Evolutionary conservation across 192 early-diverging fungal species (phyloP), one percentile per base, ranked within the genome.

Genomic region (Lunasporangiospora selenospora): DNA sequence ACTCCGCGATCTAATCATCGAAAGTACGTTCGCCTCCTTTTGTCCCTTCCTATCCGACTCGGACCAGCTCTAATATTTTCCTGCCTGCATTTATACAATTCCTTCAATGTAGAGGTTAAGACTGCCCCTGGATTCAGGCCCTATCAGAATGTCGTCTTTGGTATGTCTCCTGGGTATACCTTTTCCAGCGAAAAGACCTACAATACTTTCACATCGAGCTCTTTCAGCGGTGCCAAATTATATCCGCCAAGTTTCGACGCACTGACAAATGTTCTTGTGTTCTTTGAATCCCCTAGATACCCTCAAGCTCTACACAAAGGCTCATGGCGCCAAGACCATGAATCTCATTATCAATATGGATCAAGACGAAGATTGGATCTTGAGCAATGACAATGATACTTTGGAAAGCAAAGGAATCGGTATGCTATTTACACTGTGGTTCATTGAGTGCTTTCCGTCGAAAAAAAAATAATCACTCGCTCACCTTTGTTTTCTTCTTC

Each of bases 261-360:
- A n/a, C n/a, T n/a, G n/a, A n/a, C n/a, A n/a, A n/a, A n/a, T n/a
- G n/a, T n/a, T n/a, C n/a, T n/a, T n/a, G n/a, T n/a, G n/a, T n/a
- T n/a, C n/a, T n/a, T n/a, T n/a, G n/a, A n/a, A n/a, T n/a, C n/a
- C n/a, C n/a, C 44, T 53, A 90, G 90, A 93, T 66, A 89, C 90
- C 3, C 62, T 93, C 34, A 93, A 93, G 67, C 54, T 91, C 19
- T 93, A 93, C 60, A 86, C 87, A 13, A 81, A 85, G 23, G 85
- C 89, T 13, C 87, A 88, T 65, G 90, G 90, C 29, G 65, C 84
- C 36, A 93, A 93, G 86, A 88, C 92, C 15, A 84, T 86, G 70
- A 93, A 94, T 69, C 79, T 96, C 44, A 89, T 93, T 41, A 94
- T 96, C 71, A 96, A 96, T 64, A 65, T 92, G 41, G 92, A 92